phyloP scores from a whole-genome alignment of 164 flowering plant genomes.

The Magnolia officinalis region DNA sequence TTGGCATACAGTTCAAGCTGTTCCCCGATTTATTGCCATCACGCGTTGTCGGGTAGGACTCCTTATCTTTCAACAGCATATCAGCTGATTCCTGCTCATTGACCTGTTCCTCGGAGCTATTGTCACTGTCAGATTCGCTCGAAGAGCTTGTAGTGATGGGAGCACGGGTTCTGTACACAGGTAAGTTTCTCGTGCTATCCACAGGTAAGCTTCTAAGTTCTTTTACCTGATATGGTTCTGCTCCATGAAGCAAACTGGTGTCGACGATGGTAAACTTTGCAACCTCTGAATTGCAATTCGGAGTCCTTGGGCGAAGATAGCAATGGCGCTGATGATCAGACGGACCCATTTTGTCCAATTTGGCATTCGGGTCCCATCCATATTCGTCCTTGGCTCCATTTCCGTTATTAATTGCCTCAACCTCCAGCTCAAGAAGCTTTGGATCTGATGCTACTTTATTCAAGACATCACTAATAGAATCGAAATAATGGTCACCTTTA shows the following conservation, averaged over 20 bases:
- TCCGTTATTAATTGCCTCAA: constrained; percentile 27
- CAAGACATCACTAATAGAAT: constrained; percentile 70
- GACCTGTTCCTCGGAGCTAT: constrained; percentile 25
- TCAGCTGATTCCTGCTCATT: constrained; percentile 18
- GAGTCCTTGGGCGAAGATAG: constrained; percentile 56
- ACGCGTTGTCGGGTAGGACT: constrained; percentile 4
- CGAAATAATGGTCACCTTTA: constrained; percentile 70
- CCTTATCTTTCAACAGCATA: constrained; percentile 11
- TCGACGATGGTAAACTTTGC: constrained; percentile 66
- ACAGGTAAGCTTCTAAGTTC: constrained; percentile 51
- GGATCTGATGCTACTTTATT: constrained; percentile 71
- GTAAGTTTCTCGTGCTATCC: constrained; percentile 41
- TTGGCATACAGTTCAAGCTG: background rate
- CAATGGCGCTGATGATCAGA: constrained; percentile 32
- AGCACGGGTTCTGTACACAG: constrained; percentile 23
- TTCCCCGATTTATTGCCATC: background rate
- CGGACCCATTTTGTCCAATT: constrained; percentile 22
- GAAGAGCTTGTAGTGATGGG: constrained; percentile 11
- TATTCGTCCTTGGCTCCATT: constrained; percentile 26
- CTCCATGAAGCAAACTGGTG: constrained; percentile 50
- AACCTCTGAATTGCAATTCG: constrained; percentile 18
- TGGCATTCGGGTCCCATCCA: constrained; percentile 22
- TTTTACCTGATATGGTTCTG: constrained; percentile 29
- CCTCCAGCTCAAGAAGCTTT: constrained; percentile 58
- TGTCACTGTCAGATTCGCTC: constrained; percentile 24